A percentile compares a stretch with the other conserved stretches of the same genome.
phyloP scores from a whole-genome alignment of 2,329 filamentous ascomycete genomes.

The Aspergillus sp. region DNA sequence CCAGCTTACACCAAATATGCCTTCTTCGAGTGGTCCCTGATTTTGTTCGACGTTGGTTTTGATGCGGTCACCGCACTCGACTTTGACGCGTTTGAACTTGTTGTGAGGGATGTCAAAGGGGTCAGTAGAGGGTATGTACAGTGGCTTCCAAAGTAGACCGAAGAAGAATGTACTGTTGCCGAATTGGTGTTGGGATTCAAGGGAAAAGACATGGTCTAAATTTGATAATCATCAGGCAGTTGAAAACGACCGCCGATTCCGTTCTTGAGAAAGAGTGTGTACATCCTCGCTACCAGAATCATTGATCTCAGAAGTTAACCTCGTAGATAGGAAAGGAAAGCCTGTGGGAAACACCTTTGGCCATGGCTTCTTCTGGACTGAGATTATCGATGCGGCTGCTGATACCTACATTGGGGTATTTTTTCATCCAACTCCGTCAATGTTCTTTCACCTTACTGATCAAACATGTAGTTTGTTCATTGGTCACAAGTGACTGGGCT shows the following conservation, averaged over 20 bases:
- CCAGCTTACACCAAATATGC: constrained; percentile 93
- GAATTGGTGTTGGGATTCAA: constrained; percentile 32
- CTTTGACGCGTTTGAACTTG: constrained; percentile 80
- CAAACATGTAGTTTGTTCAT: constrained; percentile 65
- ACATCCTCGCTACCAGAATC: constrained; percentile 21
- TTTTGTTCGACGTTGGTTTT: constrained; percentile 92
- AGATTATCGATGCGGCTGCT: constrained; percentile 71
- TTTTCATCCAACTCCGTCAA: neutral
- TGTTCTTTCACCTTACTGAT: neutral
- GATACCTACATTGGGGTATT: constrained; percentile 87
- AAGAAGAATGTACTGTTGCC: constrained; percentile 47
- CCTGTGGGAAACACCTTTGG: constrained; percentile 64
- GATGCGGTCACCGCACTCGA: constrained; percentile 91
- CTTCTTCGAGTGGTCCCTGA: constrained; percentile 95
- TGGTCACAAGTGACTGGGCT: constrained; percentile 92
- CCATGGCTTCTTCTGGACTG: constrained; percentile 64
- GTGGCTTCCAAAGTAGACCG: constrained; percentile 80
- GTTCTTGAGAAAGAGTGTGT: constrained; percentile 68
- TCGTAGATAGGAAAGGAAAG: constrained; percentile 61
- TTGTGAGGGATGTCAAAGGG: constrained; percentile 82
- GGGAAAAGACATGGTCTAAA: constrained; percentile 30
- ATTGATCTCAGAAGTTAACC: constrained; percentile 14
- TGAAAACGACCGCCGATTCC: constrained; percentile 40
- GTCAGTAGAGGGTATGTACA: constrained; percentile 96
- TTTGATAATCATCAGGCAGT: constrained; percentile 39